Evolutionary conservation across 371 early-diverging fungal genomes (phyloP).

Genomic region (Mortierella polycephala): DNA sequence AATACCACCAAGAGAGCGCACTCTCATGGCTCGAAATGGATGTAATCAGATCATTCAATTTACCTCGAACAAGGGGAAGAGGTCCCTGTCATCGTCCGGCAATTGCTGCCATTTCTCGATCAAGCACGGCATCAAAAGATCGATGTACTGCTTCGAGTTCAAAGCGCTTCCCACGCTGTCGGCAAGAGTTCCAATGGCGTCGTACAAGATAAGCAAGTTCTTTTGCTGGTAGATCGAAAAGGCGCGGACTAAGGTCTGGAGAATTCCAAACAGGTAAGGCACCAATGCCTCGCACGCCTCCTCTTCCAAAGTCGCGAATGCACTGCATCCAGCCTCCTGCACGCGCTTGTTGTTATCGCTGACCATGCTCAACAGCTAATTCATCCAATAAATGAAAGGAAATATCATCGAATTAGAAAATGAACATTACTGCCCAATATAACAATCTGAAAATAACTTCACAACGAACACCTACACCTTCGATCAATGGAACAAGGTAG

Average conservation of each 20-base stretch:
- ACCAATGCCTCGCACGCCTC: slow-evolving; percentile 80
- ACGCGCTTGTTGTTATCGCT: slow-evolving; percentile 94
- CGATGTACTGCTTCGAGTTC: slow-evolving; percentile 78
- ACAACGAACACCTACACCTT: slow-evolving; percentile 62
- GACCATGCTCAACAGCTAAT: slow-evolving; percentile 74
- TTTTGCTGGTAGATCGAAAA: slow-evolving; percentile 88
- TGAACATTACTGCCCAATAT: background rate
- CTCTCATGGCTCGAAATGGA: too few species aligned
- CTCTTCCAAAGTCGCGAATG: slow-evolving; percentile 93
- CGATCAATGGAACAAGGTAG: slow-evolving; percentile 86
- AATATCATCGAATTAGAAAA: background rate
- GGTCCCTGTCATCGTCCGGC: slow-evolving; percentile 81
- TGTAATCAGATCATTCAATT: background rate
- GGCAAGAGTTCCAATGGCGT: slow-evolving; percentile 93
- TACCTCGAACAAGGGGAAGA: slow-evolving; percentile 94
- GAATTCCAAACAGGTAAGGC: slow-evolving; percentile 86
- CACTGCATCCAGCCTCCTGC: slow-evolving; percentile 95
- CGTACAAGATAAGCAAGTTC: slow-evolving; percentile 91
- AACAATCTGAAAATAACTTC: background rate
- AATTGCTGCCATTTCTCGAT: slow-evolving; percentile 84
- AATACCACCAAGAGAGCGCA: too few species aligned
- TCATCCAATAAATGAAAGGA: background rate
- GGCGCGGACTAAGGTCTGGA: slow-evolving; percentile 79
- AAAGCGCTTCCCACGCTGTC: slow-evolving; percentile 88
- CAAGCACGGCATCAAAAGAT: slow-evolving; percentile 86